Evolutionary conservation across 805 yeast species (phyloP).

Genomic region (Myxozyma nipponensis): DNA sequence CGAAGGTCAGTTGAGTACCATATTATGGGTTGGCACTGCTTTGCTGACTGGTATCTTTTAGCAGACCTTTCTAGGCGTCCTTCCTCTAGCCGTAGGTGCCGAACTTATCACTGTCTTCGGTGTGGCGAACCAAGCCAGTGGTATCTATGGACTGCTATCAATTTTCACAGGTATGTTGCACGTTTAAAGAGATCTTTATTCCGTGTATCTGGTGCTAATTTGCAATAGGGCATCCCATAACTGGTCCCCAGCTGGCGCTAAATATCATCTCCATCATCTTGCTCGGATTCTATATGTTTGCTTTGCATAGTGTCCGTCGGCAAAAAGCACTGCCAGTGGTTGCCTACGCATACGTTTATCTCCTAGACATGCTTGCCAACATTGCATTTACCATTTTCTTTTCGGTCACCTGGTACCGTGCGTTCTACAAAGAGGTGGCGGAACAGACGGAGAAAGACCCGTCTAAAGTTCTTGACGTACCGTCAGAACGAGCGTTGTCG

Average conservation of each 20-base stretch:
- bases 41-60: constrained; percentile 1
- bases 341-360: constrained; percentile 58
- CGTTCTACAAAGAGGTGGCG: constrained; percentile 10
- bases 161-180: constrained; percentile 53
- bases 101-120: constrained; percentile 74
- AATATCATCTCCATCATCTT: constrained; percentile 62
- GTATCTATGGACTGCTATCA: constrained; percentile 80
- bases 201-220: background rate
- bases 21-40: no score
- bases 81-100: constrained; percentile 84
- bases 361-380: constrained; percentile 64
- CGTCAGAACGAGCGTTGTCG: constrained; percentile 29
- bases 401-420: constrained; percentile 65
- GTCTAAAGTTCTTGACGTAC: constrained; percentile 11
- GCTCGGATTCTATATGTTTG: constrained; percentile 62
- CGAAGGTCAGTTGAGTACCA: background rate
- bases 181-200: background rate
- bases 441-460: constrained; percentile 3
- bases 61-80: constrained; percentile 51
- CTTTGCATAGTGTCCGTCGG: constrained; percentile 48
- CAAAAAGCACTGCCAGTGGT: constrained; percentile 61
- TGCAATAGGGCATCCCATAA: constrained; percentile 67
- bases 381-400: constrained; percentile 70
- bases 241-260: constrained; percentile 75
- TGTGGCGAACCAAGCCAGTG: constrained; percentile 82